Percentiles rank a stretch among this genome's conserved stretches.
Evolutionary conservation across 1,139 yeast genomes (phyloP).

Genomic region (Geotrichum fermentans): DNA sequence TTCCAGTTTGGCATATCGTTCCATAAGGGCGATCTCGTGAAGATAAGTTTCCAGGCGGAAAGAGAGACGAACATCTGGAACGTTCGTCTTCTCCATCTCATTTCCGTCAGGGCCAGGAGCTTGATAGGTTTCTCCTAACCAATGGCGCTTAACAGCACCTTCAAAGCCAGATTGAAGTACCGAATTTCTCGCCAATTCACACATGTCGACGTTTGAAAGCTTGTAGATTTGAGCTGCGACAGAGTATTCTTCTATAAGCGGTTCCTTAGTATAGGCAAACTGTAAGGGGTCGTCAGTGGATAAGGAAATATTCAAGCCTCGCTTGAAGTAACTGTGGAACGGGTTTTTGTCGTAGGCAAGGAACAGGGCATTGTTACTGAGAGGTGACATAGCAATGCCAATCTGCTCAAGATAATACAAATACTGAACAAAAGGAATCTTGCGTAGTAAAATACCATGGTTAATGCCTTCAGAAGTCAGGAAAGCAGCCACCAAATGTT

Average conservation of each 20-base stretch:
- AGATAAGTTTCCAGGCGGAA: slow-evolving; percentile 76
- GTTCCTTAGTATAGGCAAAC: slow-evolving; percentile 93
- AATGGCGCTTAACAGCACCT: slow-evolving; percentile 72
- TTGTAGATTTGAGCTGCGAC: slow-evolving; percentile 97
- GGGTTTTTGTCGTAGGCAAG: slow-evolving; percentile 94
- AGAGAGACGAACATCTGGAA: slow-evolving; percentile 78
- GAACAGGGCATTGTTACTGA: slow-evolving; percentile 92
- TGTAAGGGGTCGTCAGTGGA: slow-evolving; percentile 94
- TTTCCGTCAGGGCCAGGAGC: slow-evolving; percentile 68
- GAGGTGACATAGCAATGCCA: slow-evolving; percentile 98
- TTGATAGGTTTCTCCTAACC: slow-evolving; percentile 77
- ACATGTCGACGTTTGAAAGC: slow-evolving; percentile 90
- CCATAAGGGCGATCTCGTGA: slow-evolving; percentile 70
- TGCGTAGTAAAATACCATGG: slow-evolving; percentile 89
- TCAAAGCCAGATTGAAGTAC: slow-evolving; percentile 94
- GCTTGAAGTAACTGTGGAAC: slow-evolving; percentile 78
- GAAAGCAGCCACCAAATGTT: slow-evolving; percentile 86
- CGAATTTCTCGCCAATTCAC: slow-evolving; percentile 80
- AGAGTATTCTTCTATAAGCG: slow-evolving; percentile 94
- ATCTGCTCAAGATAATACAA: slow-evolving; percentile 88
- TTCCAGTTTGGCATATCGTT: slow-evolving; percentile 43
- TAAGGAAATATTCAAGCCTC: slow-evolving; percentile 88
- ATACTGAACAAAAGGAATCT: slow-evolving; percentile 91
- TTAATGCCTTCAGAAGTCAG: slow-evolving; percentile 87
- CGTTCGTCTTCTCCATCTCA: slow-evolving; percentile 89